These are phyloP conservation scores for Camellia lanceoleosa DNA, from an alignment of 148 eudicot species.

Conservation along the genomic window DNA sequence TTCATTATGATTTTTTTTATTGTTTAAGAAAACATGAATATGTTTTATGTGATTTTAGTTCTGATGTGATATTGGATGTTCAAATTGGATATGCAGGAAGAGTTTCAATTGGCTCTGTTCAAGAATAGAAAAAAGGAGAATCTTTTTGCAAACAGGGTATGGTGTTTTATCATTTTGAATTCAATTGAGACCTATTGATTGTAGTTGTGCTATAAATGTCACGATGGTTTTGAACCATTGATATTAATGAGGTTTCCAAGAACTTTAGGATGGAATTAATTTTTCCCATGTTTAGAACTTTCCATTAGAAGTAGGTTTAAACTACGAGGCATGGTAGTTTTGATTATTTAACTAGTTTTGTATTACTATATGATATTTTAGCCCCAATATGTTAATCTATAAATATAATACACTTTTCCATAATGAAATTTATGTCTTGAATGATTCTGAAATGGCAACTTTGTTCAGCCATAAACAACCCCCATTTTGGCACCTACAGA, in stretches of 20 bases:
- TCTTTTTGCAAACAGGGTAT: constrained; percentile 91
- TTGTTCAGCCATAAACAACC: neutral
- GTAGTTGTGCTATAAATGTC: neutral
- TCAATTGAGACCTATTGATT: neutral
- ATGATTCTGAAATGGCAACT: neutral
- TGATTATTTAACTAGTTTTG: neutral
- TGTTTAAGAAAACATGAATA: neutral
- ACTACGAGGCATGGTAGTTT: neutral
- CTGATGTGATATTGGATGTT: constrained; percentile 13
- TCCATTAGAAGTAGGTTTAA: neutral
- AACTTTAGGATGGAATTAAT: neutral
- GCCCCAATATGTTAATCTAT: neutral
- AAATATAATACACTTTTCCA: neutral
- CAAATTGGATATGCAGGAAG: constrained; percentile 57
- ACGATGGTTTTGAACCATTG: neutral
- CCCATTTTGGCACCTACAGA: neutral
- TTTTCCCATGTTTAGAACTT: neutral
- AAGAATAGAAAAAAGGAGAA: constrained; percentile 90
- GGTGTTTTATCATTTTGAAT: constrained; percentile 17
- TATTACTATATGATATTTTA: neutral
- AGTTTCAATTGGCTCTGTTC: constrained; percentile 85
- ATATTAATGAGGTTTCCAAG: neutral
- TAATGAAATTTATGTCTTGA: neutral
- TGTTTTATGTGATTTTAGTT: neutral
- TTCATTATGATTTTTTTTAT: neutral